Evolutionary conservation across 805 yeast species (phyloP).

Genomic region (Ogataea populi-albae): DNA sequence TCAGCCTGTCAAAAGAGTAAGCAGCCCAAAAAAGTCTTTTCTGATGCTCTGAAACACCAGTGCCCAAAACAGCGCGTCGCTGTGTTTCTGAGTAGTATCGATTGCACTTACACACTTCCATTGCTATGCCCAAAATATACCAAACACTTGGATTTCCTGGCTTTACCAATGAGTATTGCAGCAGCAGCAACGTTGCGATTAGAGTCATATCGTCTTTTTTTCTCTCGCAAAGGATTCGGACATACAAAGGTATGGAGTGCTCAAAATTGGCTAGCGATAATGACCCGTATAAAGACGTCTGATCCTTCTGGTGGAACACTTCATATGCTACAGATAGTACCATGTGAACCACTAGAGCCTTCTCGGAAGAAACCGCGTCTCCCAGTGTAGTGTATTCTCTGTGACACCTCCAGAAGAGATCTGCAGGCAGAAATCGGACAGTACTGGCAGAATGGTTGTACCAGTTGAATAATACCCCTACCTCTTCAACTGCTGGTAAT

Average conservation of each 20-base stretch:
- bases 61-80: not conserved
- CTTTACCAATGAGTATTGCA: constrained; percentile 1
- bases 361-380: too few relatives aligned
- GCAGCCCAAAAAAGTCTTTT: constrained; percentile 12
- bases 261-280: constrained; percentile 1
- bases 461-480: too few relatives aligned
- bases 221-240: too few relatives aligned
- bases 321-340: constrained; percentile 2
- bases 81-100: too few relatives aligned
- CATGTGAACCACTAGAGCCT: constrained; percentile 1
- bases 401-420: too few relatives aligned
- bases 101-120: not conserved
- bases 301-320: constrained; percentile 1
- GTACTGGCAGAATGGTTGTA: too few relatives aligned
- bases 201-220: not conserved
- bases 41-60: constrained; percentile 2
- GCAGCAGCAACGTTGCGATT: constrained; percentile 1
- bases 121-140: constrained; percentile 2
- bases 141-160: constrained; percentile 4
- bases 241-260: not conserved
- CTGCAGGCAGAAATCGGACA: too few relatives aligned
- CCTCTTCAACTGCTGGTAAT: too few relatives aligned
- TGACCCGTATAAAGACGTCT: not conserved
- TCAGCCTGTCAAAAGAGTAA: constrained; percentile 10
- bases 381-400: too few relatives aligned